Base-by-base conservation (phyloP, 805 yeast species). In the Blastobotrys peoriensis region DNA sequence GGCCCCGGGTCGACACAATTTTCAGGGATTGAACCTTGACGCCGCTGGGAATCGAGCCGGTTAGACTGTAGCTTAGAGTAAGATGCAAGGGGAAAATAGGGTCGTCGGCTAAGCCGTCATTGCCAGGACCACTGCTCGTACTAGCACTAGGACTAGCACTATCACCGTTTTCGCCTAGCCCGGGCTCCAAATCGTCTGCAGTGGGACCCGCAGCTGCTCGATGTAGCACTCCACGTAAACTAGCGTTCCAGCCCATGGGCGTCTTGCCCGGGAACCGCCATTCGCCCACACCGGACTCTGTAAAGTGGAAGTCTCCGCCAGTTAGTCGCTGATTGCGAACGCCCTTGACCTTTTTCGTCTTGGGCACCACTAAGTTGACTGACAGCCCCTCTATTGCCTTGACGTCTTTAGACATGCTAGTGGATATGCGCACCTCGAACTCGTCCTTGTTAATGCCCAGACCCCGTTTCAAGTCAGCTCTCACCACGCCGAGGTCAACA, bases 31-130 rank as follows among this genome's bases (percentile, higher is more conserved):
- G 81, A 2, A 88, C 83, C 53, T 76, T 78, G 35, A 84, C 65
- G 1, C 91, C 88, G 60, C 94, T 83, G 1, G 93, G 85, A 2
- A 86, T 70, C 5, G 74, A 69, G 0, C 95, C 96, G 50, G 78
- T 76, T 52, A 80, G 71, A 8, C 67, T 51, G 56, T 83, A 87
- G 4, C 70, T 62, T 5, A 83, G 59, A 16, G 71, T 66, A 21
- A 81, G 59, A 48, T 68, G 72, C 21, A 64, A 58, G 1, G 81
- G 83, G 38, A 65, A 64, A 2, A 52, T 17, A 2, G 45, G 33
- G 9, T 20, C 33, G 8, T 25, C 27, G 9, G 36, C 27, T n/a
- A 35, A 15, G 27, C 27, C 27, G 23, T 15, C 21, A 17, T 20
- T 3, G 3, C 38, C n/a, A n/a, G 21, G n/a, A n/a, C n/a, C n/a